Evolutionary conservation across 495 filamentous ascomycete genomes (phyloP).

Genomic region (Hypomontagnella submonticulosa): DNA sequence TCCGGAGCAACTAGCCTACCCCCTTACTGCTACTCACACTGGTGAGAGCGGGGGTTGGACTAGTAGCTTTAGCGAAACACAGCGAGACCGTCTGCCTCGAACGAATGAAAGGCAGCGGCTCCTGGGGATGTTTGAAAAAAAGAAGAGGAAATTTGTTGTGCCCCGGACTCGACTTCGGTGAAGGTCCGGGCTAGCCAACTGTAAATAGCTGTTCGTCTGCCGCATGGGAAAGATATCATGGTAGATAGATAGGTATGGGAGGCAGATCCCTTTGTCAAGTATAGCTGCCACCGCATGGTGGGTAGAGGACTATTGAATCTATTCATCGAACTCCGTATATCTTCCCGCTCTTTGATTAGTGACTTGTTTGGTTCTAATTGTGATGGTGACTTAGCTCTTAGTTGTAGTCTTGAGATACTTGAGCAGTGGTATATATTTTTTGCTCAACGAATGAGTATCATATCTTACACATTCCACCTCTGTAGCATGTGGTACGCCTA

Average conservation of each 20-base stretch:
- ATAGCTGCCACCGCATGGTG: constrained; percentile 42
- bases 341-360: background rate
- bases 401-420: too few relatives aligned
- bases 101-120: constrained; percentile 32
- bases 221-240: constrained; percentile 24
- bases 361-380: too few relatives aligned
- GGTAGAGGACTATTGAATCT: constrained; percentile 59
- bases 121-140: constrained; percentile 44
- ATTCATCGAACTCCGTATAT: constrained; percentile 43
- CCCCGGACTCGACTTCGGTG: constrained; percentile 23
- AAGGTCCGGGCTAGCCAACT: constrained; percentile 44
- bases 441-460: too few relatives aligned
- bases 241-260: constrained; percentile 23
- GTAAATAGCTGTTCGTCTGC: constrained; percentile 23
- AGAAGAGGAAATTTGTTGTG: constrained; percentile 29
- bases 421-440: too few relatives aligned
- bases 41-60: constrained; percentile 20
- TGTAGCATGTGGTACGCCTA: too few relatives aligned
- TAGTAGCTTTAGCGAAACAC: constrained; percentile 38
- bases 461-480: too few relatives aligned
- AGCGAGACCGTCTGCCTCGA: constrained; percentile 35
- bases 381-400: too few relatives aligned
- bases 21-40: constrained; percentile 20
- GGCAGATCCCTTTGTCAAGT: constrained; percentile 31
- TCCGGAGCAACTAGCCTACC: constrained; percentile 24